Evolutionary conservation across 495 filamentous ascomycete species (phyloP).

Genomic region (Hyaloscypha hepaticicola): DNA sequence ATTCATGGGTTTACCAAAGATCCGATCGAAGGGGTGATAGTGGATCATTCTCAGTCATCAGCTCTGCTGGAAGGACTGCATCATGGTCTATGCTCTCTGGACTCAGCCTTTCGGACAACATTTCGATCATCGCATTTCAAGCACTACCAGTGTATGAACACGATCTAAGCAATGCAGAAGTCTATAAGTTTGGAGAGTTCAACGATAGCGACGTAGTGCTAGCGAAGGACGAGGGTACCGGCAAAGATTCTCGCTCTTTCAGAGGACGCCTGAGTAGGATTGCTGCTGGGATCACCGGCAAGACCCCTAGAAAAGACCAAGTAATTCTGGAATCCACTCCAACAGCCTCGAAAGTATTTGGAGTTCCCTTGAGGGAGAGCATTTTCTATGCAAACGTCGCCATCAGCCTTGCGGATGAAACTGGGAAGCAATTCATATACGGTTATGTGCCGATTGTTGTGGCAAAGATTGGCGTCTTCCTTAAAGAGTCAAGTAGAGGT

Average conservation of each 20-base stretch:
- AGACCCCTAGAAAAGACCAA: no score
- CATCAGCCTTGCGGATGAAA: slow-evolving; percentile 83
- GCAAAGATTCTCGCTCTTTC: not conserved
- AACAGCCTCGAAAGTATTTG: slow-evolving; percentile 49
- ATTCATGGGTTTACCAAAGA: not conserved
- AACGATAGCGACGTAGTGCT: not conserved
- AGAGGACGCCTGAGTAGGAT: slow-evolving; percentile 55
- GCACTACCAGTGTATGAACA: slow-evolving; percentile 1
- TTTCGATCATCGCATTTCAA: not conserved
- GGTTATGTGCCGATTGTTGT: slow-evolving; percentile 97
- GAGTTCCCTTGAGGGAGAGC: slow-evolving; percentile 81
- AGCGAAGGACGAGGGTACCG: not conserved
- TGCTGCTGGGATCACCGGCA: no score
- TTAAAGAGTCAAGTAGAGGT: slow-evolving; percentile 88
- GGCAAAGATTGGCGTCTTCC: slow-evolving; percentile 90
- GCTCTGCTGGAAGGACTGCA: not conserved
- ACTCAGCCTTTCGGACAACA: not conserved
- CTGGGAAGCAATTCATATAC: slow-evolving; percentile 89
- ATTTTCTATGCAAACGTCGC: slow-evolving; percentile 96
- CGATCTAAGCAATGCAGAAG: not conserved
- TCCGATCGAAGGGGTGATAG: not conserved
- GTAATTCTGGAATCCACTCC: no score
- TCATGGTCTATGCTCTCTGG: not conserved
- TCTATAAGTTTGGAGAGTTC: not conserved
- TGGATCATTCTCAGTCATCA: not conserved